Evolutionary conservation across 73 alveolate genomes (phyloP).

Genomic region (Effrenium voratum): DNA sequence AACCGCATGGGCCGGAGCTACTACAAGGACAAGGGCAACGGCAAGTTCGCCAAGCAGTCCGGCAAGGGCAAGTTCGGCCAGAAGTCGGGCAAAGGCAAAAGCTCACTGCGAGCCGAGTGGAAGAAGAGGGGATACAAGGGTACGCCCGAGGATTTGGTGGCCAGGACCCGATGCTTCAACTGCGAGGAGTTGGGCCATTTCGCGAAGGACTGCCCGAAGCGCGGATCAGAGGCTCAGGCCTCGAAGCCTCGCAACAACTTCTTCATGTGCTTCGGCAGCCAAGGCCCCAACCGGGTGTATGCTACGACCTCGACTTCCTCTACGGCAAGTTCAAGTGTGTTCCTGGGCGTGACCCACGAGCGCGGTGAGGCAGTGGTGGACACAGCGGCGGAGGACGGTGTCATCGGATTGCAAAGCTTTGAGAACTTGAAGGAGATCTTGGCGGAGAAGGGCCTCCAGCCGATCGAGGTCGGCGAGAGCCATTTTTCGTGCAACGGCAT

Average conservation of each 20-base stretch:
- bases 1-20: neutral
- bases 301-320: neutral
- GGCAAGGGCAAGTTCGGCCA: neutral
- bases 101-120: no score
- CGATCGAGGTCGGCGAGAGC: neutral
- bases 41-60: neutral
- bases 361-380: constrained; percentile 27
- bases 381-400: constrained; percentile 35
- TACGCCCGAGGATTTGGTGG: constrained; percentile 7
- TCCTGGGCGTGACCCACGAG: no score
- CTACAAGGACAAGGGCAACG: neutral
- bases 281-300: neutral
- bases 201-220: neutral
- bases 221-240: neutral
- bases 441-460: neutral
- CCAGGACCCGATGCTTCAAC: neutral
- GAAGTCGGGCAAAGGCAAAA: neutral
- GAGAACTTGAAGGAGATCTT: neutral
- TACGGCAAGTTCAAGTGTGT: no score
- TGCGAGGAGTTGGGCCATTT: neutral
- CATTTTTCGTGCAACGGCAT: neutral
- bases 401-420: neutral
- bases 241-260: neutral
- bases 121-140: neutral
- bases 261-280: neutral